A percentile compares a stretch with the other conserved stretches of the same genome.
These are phyloP conservation scores for Globisporangium solare DNA, from an alignment of 352 stramenopile species.

Conservation along the genomic window DNA sequence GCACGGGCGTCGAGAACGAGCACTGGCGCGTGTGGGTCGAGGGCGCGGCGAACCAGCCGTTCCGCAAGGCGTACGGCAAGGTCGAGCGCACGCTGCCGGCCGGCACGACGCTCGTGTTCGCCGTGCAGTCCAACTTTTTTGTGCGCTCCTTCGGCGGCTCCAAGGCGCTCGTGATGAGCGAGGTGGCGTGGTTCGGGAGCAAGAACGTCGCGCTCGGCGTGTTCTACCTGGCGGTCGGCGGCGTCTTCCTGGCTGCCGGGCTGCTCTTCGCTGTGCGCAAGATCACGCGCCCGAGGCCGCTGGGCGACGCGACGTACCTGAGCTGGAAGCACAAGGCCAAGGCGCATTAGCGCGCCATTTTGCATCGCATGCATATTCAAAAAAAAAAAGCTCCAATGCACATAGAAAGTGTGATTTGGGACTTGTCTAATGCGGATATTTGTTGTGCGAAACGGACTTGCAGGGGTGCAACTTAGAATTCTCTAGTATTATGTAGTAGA, in stretches of 20 bases:
- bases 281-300: slow-evolving; percentile 35
- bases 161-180: slow-evolving; percentile 64
- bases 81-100: slow-evolving; percentile 50
- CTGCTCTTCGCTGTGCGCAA: slow-evolving; percentile 46
- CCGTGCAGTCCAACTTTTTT: slow-evolving; percentile 80
- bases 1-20: slow-evolving; percentile 64
- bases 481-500: no score
- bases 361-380: not conserved
- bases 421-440: no score
- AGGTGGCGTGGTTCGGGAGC: slow-evolving; percentile 67
- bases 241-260: slow-evolving; percentile 41
- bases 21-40: slow-evolving; percentile 78
- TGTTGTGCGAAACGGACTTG: no score
- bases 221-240: slow-evolving; percentile 54
- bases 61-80: slow-evolving; percentile 67
- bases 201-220: slow-evolving; percentile 46
- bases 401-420: no score
- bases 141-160: slow-evolving; percentile 55
- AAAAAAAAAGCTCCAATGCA: no score
- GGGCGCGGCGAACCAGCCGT: slow-evolving; percentile 47
- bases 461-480: no score
- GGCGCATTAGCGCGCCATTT: not conserved
- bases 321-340: slow-evolving; percentile 49
- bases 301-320: slow-evolving; percentile 47
- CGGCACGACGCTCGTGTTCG: slow-evolving; percentile 58